Base-by-base conservation (phyloP, 306 rosid genomes). In the Senna tora region DNA sequence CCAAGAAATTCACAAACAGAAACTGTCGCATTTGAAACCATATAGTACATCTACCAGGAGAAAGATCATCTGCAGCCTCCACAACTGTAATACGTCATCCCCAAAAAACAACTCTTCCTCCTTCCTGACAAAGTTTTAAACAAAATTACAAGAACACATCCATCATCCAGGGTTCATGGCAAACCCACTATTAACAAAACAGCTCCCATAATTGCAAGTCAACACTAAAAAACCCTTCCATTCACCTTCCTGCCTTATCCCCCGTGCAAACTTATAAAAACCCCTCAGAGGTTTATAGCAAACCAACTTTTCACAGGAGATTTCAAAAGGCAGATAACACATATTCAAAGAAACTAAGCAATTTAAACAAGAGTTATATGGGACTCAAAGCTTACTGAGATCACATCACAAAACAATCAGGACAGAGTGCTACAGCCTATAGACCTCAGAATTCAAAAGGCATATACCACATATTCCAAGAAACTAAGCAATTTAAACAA, bases 141-240 rank as follows among this genome's bases (percentile, higher is more conserved):
- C 56, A 41, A 25, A 61, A 30, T 42, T 56, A 61, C 36, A 39
- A 41, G 19, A 54, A 63, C 58, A 28, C 36, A 17, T 63, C 81
- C 49, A 45, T 17, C 36, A 17, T 63, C 81, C 49, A 45, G 22
- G 38, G 53, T 33, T 3, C n/a, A 46, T 5, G 8, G 34, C 21
- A 50, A 62, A 53, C 67, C 21, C 33, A 20, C 34, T 14, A 55
- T 53, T 38, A 14, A 63, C 30, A 53, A 38, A 32, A 32, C 41
- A 58, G 10, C 7, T 22, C 9, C 43, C 5, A 14, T 41, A 57
- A 9, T 12, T 57, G 63, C 21, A 58, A 25, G 30, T 25, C 30
- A 25, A 25, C 30, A 25, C 30, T 25, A 25, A 25, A 25, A 3
- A 25, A 25, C 30, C 30, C 3, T 25, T 25, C 30, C 30, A 25